These are phyloP conservation scores for Prunus fruticosa DNA, from an alignment of 306 rosid genomes.

Conservation along the genomic window DNA sequence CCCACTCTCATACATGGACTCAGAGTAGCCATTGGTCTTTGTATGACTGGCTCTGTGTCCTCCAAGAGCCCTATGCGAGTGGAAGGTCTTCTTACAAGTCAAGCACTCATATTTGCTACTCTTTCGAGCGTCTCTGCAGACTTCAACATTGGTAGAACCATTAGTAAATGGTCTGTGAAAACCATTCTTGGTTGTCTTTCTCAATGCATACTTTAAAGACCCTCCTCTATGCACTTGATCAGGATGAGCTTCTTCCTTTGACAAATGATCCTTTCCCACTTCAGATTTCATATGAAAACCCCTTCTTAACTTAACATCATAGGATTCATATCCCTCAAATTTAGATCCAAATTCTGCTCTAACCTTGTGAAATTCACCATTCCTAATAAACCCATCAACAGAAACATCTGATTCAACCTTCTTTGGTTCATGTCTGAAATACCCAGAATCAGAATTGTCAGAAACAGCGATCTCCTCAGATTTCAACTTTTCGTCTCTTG, in stretches of 20 bases:
- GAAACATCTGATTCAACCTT: slow-evolving; percentile 51
- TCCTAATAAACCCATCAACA: slow-evolving; percentile 37
- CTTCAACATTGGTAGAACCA: slow-evolving; percentile 27
- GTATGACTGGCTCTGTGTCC: slow-evolving; percentile 40
- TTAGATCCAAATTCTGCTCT: slow-evolving; percentile 39
- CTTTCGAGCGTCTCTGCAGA: slow-evolving; percentile 20
- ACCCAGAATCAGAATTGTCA: slow-evolving; percentile 68
- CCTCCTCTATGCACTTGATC: slow-evolving; percentile 24
- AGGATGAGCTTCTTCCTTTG: slow-evolving; percentile 27
- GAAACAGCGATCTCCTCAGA: slow-evolving; percentile 36
- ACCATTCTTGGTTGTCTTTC: slow-evolving; percentile 41
- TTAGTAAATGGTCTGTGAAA: slow-evolving; percentile 29
- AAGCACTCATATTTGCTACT: slow-evolving; percentile 36
- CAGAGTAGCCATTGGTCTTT: slow-evolving; percentile 34
- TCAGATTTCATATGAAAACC: slow-evolving; percentile 20
- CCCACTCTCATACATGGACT: slow-evolving; percentile 55
- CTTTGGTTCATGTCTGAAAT: slow-evolving; percentile 46
- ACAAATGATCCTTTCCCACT: slow-evolving; percentile 29
- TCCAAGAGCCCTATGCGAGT: slow-evolving; percentile 39
- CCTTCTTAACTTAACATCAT: slow-evolving; percentile 32
- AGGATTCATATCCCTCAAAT: slow-evolving; percentile 22
- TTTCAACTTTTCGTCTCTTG: slow-evolving; percentile 33
- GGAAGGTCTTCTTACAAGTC: slow-evolving; percentile 39
- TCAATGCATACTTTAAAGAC: slow-evolving; percentile 33
- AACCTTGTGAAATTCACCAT: slow-evolving; percentile 36